phyloP scores from a whole-genome alignment of 2,329 filamentous ascomycete genomes.

The Hymenoscyphus infarciens region DNA sequence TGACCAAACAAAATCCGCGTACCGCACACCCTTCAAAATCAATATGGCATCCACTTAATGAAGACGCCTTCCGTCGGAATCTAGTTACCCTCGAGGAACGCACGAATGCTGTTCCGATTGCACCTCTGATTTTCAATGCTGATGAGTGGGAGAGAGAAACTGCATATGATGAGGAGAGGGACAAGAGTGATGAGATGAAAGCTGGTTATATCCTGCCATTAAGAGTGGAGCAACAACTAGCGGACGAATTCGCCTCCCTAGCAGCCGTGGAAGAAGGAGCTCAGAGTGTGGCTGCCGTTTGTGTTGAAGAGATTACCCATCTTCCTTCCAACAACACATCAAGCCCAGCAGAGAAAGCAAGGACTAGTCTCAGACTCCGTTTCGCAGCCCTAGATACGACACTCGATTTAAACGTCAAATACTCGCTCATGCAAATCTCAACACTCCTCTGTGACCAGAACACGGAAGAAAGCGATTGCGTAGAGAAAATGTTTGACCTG shows the following conservation, averaged over 20 bases:
- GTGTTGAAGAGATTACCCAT: constrained; percentile 29
- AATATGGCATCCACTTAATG: constrained; percentile 14
- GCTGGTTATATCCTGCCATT: constrained; percentile 20
- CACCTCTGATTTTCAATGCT: constrained; percentile 17
- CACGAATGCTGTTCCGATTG: constrained; percentile 21
- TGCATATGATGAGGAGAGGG: too few relatives aligned
- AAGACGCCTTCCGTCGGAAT: constrained; percentile 14
- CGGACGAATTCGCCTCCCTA: constrained; percentile 34
- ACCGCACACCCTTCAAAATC: constrained; percentile 11
- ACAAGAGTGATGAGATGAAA: not conserved
- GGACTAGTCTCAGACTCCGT: constrained; percentile 17
- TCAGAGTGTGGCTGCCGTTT: constrained; percentile 32
- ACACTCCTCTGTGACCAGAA: not conserved
- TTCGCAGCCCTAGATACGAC: constrained; percentile 24
- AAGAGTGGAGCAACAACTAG: constrained; percentile 30
- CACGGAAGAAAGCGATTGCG: not conserved
- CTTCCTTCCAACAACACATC: not conserved
- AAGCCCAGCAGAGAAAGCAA: not conserved
- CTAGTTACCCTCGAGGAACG: constrained; percentile 16
- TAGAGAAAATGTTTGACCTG: constrained; percentile 6
- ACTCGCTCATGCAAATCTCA: constrained; percentile 2
- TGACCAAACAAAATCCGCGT: constrained; percentile 5
- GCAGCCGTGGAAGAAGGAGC: constrained; percentile 31
- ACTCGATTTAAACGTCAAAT: constrained; percentile 9
- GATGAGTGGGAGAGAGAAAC: not conserved